Percentiles rank a stretch among this genome's conserved stretches.
phyloP scores from a whole-genome alignment of 2,329 filamentous ascomycete genomes.

The Exophiala spinifera region DNA sequence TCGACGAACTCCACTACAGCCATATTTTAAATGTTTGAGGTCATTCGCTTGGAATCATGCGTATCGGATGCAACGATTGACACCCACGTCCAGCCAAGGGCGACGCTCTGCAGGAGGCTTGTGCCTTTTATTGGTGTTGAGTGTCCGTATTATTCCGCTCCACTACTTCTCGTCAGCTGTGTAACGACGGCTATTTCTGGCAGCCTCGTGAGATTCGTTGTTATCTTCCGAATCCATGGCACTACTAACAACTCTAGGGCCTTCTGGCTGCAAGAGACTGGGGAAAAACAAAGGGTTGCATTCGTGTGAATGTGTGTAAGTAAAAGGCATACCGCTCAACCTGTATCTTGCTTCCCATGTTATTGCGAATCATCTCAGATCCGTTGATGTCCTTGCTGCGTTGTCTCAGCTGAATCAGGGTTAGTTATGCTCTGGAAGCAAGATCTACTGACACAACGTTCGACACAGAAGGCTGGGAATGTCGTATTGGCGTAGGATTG shows the following conservation, averaged over 20 bases:
- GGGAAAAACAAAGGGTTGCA: slow-evolving; percentile 9
- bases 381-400: slow-evolving; percentile 7
- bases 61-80: slow-evolving; percentile 5
- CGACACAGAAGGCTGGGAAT: neutral
- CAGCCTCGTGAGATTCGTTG: slow-evolving; percentile 1
- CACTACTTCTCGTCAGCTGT: slow-evolving; percentile 1
- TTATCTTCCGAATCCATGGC: slow-evolving; percentile 13
- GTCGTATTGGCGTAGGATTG: neutral
- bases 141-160: neutral
- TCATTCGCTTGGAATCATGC: neutral
- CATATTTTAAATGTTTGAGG: neutral
- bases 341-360: neutral
- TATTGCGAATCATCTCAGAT: neutral
- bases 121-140: slow-evolving; percentile 11
- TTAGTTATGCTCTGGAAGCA: slow-evolving; percentile 17
- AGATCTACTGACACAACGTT: slow-evolving; percentile 1
- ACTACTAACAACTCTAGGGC: slow-evolving; percentile 6
- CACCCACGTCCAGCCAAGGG: neutral
- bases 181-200: slow-evolving; percentile 16
- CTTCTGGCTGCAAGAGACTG: slow-evolving; percentile 1
- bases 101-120: slow-evolving; percentile 8
- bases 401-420: slow-evolving; percentile 16
- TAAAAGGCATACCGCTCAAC: slow-evolving; percentile 3
- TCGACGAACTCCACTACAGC: neutral
- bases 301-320: slow-evolving; percentile 7